These are phyloP conservation scores for Xylariaceae sp. DNA, from an alignment of 2,329 filamentous ascomycete genomes.

Conservation along the genomic window DNA sequence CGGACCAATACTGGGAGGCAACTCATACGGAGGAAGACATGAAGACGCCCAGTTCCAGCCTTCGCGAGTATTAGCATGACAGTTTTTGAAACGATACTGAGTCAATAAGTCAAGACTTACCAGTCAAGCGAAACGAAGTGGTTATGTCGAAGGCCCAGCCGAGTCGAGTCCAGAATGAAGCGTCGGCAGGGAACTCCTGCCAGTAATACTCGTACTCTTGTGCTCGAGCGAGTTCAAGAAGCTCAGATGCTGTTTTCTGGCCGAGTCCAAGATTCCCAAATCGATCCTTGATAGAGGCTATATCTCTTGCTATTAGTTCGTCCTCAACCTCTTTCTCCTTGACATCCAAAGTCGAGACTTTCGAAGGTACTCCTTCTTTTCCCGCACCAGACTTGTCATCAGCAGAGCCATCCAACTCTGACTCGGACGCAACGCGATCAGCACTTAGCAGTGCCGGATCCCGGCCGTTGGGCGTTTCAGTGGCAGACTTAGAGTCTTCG, in stretches of 20 bases:
- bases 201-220: slow-evolving; percentile 50
- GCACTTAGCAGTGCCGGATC: neutral
- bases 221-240: slow-evolving; percentile 17
- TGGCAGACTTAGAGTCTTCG: neutral
- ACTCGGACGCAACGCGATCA: neutral
- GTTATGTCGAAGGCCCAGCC: slow-evolving; percentile 54
- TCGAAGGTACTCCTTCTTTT: slow-evolving; percentile 6
- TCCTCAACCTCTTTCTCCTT: neutral
- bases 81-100: neutral
- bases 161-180: slow-evolving; percentile 44
- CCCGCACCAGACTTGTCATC: neutral
- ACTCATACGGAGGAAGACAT: slow-evolving; percentile 39
- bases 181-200: slow-evolving; percentile 52
- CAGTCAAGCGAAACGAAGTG: slow-evolving; percentile 49
- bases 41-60: slow-evolving; percentile 55
- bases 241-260: slow-evolving; percentile 4
- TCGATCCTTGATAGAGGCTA: slow-evolving; percentile 6
- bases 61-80: slow-evolving; percentile 23
- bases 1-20: slow-evolving; percentile 36
- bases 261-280: slow-evolving; percentile 4
- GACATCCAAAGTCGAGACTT: neutral
- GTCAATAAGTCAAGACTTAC: slow-evolving; percentile 33
- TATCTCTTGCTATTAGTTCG: neutral
- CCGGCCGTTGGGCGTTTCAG: neutral
- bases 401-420: neutral